These are phyloP conservation scores for Fusarium verticillioides DNA, from an alignment of 2,329 filamentous ascomycete genomes.

Conservation along the genomic window DNA sequence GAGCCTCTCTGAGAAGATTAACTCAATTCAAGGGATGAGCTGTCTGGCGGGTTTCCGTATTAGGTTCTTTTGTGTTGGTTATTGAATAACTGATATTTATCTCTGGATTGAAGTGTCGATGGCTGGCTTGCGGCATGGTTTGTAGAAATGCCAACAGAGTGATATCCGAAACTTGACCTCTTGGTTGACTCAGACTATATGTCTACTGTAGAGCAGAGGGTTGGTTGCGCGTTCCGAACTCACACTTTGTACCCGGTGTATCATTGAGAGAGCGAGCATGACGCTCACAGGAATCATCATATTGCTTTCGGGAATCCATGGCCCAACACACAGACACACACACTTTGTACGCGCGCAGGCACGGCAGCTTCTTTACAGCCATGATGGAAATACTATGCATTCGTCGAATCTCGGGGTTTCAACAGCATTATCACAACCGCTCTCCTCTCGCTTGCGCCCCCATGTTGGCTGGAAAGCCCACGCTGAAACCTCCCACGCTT, in stretches of 20 bases:
- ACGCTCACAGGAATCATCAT: not conserved
- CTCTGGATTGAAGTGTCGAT: not conserved
- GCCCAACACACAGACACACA: conserved; percentile 13
- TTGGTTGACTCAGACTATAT: conserved; percentile 10
- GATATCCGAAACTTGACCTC: conserved; percentile 11
- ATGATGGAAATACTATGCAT: not conserved
- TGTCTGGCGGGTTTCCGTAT: conserved; percentile 13
- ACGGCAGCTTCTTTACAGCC: conserved; percentile 12
- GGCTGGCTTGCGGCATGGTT: conserved; percentile 11
- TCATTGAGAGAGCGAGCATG: not conserved
- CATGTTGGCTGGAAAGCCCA: conserved; percentile 22
- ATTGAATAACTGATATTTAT: not conserved
- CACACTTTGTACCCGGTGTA: not conserved
- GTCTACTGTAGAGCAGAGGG: not conserved
- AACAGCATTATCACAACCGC: conserved; percentile 20
- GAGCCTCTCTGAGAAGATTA: conserved; percentile 13
- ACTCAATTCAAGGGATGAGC: conserved; percentile 19
- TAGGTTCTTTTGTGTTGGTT: conserved; percentile 1
- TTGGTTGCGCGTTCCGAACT: not conserved
- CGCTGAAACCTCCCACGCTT: conserved; percentile 34
- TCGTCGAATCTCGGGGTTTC: not conserved
- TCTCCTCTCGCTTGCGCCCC: conserved; percentile 28
- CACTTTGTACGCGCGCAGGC: not conserved
- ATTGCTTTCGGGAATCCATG: not conserved
- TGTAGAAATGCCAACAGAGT: conserved; percentile 27